Base-by-base conservation (phyloP, 352 stramenopile genomes). In the Globisporangium emineosum region DNA sequence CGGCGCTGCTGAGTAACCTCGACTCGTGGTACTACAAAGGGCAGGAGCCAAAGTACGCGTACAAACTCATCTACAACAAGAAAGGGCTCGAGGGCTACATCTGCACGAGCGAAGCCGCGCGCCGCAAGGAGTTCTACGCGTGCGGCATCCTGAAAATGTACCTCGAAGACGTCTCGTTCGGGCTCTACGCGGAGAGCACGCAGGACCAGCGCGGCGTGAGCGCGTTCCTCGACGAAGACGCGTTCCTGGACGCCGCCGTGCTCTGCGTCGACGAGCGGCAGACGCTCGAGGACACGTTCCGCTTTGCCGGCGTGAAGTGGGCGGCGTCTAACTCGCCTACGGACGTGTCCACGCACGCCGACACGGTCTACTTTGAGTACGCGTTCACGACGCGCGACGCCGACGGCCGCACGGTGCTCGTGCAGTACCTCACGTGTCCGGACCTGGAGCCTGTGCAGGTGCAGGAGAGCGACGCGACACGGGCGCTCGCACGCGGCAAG, bases 231-330 rank as follows among this genome's bases (percentile, higher is more conserved):
- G 60, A 64, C 32, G 63, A 71, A 1, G 60, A 63, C 27, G 62
- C 53, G 1, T 71, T 79, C 13, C 35, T 78, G n/a, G 77, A 81
- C 57, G 78, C 72, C 42, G 75, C 77, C 0, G 75, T 88, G 35
- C 65, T 90, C 7, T 59, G 73, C 21, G 62, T 80, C 5, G 53
- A 68, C n/a, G 81, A 88, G 68, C 55, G 47, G 0, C 50, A 71
- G 51, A 63, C 73, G n/a, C 55, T 68, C 27, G 69, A 75, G 0
- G 72, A 77, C 35, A 67, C 75, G 57, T 87, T 90, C 66, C 75
- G 74, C 13, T 88, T 87, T 60, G 73, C 75, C 2, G 81, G 81
- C 5, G 72, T 87, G 57, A 86, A 86, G 64, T 90, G 78, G 78
- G 17, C 40, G 2, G 50, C 49, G 12, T 21, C 6, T 12, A 15